Evolutionary conservation across 257 asterid species (phyloP), one percentile per base, ranked within the genome.

Genomic region (Salvia rosmarinus): DNA sequence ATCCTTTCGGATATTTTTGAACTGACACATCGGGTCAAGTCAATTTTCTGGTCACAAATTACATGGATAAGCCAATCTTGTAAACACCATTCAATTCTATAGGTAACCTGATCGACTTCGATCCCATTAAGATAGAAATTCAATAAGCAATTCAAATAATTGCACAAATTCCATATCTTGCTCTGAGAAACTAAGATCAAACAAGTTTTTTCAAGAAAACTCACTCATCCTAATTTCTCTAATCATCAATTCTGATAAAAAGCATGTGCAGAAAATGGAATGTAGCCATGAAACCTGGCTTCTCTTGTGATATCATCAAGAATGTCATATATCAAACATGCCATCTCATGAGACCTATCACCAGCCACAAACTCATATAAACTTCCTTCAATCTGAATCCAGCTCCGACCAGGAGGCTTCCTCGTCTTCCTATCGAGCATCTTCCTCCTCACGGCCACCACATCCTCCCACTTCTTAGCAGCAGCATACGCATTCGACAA

Each of bases 381-480:
- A 40, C 17, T 50, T 37, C 86, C 95, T 16, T 83, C 85, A 23
- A 85, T 74, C 77, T 88, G 91, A 19, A 88, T 79, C 91, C 91
- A 87, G 71, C 96, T 90, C 76, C 79, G 82, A 57, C 96, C 97
- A 3, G 89, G 89, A 69, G 83, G 83, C 85, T 87, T 90, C 71
- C 60, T 82, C 39, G 72, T 71, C 67, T 85, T 81, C 20, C 60
- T 64, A 51, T 80, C 77, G 14, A 81, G 77, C 83, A 93, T 90
- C 79, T 78, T 86, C 56, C 73, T 67, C 69, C 95, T 76, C 19
- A 83, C 83, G 34, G 39, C 67, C 62, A 74, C 86, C 75, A 85
- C 96, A 35, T 87, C 96, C 67, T 76, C 78, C 96, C 95, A 93
- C 82, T 80, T 93, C 77, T 47, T 80, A 28, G 84, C 86, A 46